A percentile compares a stretch with the other conserved stretches of the same genome.
These are phyloP conservation scores for Fusarium liriodendri DNA, from an alignment of 2,329 filamentous ascomycete genomes.

Conservation along the genomic window DNA sequence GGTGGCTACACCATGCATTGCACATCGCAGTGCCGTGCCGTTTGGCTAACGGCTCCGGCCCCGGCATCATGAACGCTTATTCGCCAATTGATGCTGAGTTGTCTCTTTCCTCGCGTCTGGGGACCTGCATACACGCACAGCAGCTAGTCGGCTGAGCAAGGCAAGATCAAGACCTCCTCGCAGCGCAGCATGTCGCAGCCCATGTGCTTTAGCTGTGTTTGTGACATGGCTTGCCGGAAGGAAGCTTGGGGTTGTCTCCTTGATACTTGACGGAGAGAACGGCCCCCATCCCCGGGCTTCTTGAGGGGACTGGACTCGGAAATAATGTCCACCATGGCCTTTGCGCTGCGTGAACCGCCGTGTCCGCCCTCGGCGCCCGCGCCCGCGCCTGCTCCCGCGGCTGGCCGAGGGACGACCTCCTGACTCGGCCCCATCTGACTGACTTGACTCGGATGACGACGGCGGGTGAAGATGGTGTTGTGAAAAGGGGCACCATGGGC, in stretches of 20 bases:
- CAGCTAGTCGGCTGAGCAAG: constrained; percentile 31
- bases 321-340: constrained; percentile 16
- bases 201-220: constrained; percentile 22
- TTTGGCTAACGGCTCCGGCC: constrained; percentile 28
- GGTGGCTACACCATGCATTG: constrained; percentile 32
- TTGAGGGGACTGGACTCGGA: constrained; percentile 7
- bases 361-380: constrained; percentile 1
- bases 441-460: constrained; percentile 46
- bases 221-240: constrained; percentile 26
- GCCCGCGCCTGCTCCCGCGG: constrained; percentile 15
- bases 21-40: constrained; percentile 38
- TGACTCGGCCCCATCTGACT: constrained; percentile 45
- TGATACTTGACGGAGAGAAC: constrained; percentile 13
- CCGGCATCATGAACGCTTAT: constrained; percentile 28
- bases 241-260: constrained; percentile 28
- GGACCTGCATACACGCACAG: constrained; percentile 42
- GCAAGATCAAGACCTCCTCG: constrained; percentile 32
- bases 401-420: constrained; percentile 40
- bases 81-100: constrained; percentile 43
- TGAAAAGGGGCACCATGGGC: constrained; percentile 23
- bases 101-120: constrained; percentile 45
- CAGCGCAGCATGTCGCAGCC: constrained; percentile 15
- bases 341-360: constrained; percentile 7
- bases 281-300: constrained; percentile 23
- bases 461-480: constrained; percentile 30